These are phyloP conservation scores for Kuraishia capsulata DNA, from an alignment of 805 yeast species.

Conservation along the genomic window DNA sequence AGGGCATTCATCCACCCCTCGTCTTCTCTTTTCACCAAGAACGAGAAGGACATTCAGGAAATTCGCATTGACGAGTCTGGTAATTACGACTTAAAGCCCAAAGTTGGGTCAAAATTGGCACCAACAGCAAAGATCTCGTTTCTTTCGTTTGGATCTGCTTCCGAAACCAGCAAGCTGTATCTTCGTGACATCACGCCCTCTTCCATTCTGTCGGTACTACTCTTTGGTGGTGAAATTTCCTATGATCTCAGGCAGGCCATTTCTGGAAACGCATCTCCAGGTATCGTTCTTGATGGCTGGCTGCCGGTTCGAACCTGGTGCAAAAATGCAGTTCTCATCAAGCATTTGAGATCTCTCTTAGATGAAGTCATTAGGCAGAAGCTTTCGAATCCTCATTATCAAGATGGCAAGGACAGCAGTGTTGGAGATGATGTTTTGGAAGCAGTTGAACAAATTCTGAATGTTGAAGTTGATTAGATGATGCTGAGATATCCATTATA, in stretches of 20 bases:
- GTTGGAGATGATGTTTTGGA: slow-evolving; percentile 26
- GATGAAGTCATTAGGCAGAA: slow-evolving; percentile 60
- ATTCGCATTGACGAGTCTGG: slow-evolving; percentile 17
- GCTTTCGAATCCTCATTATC: slow-evolving; percentile 39
- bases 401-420: slow-evolving; percentile 8
- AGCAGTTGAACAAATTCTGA: slow-evolving; percentile 29
- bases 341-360: slow-evolving; percentile 54
- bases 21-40: slow-evolving; percentile 52
- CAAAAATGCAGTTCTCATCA: slow-evolving; percentile 79
- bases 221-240: slow-evolving; percentile 70
- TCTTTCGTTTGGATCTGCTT: slow-evolving; percentile 51
- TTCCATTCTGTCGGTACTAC: slow-evolving; percentile 56
- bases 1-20: slow-evolving; percentile 86
- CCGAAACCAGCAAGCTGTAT: slow-evolving; percentile 58
- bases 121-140: slow-evolving; percentile 41
- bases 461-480: slow-evolving; percentile 7
- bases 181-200: slow-evolving; percentile 77
- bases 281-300: slow-evolving; percentile 85
- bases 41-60: slow-evolving; percentile 7
- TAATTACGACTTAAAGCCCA: slow-evolving; percentile 32
- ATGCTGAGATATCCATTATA: neutral
- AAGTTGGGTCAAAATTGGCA: slow-evolving; percentile 15
- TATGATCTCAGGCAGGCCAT: slow-evolving; percentile 40
- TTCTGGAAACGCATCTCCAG: slow-evolving; percentile 55
- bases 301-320: slow-evolving; percentile 89